Conservation (phyloP, 345 rosid species). For the Microthlaspi erraticum region DNA sequence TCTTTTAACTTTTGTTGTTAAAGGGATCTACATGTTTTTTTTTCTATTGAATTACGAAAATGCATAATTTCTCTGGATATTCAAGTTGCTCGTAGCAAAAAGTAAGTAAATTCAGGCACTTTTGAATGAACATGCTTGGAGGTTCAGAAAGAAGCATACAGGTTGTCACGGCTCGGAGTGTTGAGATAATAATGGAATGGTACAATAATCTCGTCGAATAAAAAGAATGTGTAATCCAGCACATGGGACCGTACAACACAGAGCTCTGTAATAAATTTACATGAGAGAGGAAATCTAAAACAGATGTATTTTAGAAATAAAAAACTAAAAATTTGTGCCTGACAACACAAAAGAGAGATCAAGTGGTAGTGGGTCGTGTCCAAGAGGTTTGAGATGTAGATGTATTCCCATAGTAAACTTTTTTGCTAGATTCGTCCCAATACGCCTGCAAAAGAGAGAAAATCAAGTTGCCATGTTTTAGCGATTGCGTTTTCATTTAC, state of each 20-base stretch:
- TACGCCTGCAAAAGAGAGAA: conserved; percentile 41
- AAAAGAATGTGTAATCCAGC: not conserved
- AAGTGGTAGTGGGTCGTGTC: conserved; percentile 41
- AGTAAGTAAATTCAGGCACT: not conserved
- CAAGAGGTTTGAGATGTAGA: conserved; percentile 44
- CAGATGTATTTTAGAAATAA: not conserved
- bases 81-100: conserved; percentile 17
- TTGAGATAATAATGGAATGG: not conserved
- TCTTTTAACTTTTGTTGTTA: not conserved
- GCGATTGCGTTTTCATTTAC: not conserved
- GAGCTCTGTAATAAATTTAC: conserved; percentile 32
- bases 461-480: conserved; percentile 15
- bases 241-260: conserved; percentile 3
- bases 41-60: conserved; percentile 1
- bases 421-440: conserved; percentile 48
- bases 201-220: not conserved
- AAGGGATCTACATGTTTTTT: not conserved
- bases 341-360: conserved; percentile 2
- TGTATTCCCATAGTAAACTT: conserved; percentile 47
- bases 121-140: not conserved
- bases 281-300: conserved; percentile 9
- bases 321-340: not conserved
- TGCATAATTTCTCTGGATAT: conserved; percentile 20
- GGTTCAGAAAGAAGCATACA: too few relatives aligned
- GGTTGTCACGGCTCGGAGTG: not conserved